phyloP scores from a whole-genome alignment of 192 early-diverging fungal species.

The Backusella macrospora region DNA sequence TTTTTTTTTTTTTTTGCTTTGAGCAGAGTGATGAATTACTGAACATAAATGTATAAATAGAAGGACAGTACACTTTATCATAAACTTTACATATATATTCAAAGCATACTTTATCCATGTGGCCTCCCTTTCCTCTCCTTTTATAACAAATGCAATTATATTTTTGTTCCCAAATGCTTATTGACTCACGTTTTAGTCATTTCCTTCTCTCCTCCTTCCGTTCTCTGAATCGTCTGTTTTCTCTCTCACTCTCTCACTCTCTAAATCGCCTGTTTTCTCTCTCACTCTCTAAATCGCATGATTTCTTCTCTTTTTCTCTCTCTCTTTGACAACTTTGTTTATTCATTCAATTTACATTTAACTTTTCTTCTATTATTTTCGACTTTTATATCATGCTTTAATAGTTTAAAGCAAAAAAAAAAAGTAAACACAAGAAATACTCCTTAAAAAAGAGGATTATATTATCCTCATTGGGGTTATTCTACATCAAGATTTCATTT shows the following conservation, averaged over 20 bases:
- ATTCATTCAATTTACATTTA: no score
- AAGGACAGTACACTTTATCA: neutral
- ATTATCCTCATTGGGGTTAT: neutral
- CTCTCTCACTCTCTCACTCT: neutral
- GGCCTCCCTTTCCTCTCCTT: slow-evolving; percentile 9
- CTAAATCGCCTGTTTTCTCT: no score
- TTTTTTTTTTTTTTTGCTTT: neutral
- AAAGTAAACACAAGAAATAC: slow-evolving; percentile 5
- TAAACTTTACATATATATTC: neutral
- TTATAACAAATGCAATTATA: neutral
- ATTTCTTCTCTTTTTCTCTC: no score
- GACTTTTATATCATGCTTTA: neutral
- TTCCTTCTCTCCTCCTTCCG: neutral
- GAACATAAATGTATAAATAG: neutral
- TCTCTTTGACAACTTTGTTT: no score
- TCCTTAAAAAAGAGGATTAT: slow-evolving; percentile 7
- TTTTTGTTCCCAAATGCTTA: neutral
- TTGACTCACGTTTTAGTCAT: slow-evolving; percentile 3
- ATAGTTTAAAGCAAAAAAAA: neutral
- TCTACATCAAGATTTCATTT: slow-evolving; percentile 5
- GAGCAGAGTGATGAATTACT: neutral
- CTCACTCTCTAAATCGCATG: no score
- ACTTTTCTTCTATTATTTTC: neutral
- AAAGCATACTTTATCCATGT: slow-evolving; percentile 4
- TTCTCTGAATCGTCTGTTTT: neutral